Evolutionary conservation across 2,329 filamentous ascomycete species (phyloP), one percentile per base, ranked within the genome.

Genomic region (Penicillium sclerotigenum): DNA sequence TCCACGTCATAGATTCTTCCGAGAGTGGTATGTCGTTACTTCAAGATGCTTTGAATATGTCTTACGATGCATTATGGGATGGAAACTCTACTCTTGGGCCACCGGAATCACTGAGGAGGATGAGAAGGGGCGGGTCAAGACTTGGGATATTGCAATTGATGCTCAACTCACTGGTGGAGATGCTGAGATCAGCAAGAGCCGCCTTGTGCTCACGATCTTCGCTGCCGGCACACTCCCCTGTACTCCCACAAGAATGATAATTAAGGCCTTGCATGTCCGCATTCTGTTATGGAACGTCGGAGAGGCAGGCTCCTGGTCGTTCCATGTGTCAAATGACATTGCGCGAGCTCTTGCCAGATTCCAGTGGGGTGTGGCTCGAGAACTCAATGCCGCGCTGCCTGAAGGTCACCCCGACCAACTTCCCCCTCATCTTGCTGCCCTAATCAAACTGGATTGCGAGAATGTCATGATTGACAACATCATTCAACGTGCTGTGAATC

Each of bases 91-190:
- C 71, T 87, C 91, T 54, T 81, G 86, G 69, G 76, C 96, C 37
- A 93, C 89, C 2, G 90, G 91, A 0, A 83, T 89, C 46, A 93
- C 88, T 1, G 86, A 88, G 63, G 91, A 96, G 56, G 87, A 96
- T 71, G 93, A 97, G 72, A 84, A 83, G 49, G 92, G 90, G 7
- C 85, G 93, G 28, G 83, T 96, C 66, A 94, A 96, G 75, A 90
- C 91, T 0, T 97, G 93, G 93, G 84, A 88, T 33, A 96, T 96
- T 67, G 92, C 92, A 14, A 83, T 97, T 52, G 93, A 97, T 73
- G 91, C 93, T 26, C 93, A 97, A 72, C 81, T 97, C 20, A 90
- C 90, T 10, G 93, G 93, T 40, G 92, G 93, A 14, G 93, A 97
- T 73, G 83, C 87, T 9, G 90, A 96, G 71, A 89, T 97, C 64